Conservation (phyloP, 192 early-diverging fungal genomes). For the Mortierella claussenii region DNA sequence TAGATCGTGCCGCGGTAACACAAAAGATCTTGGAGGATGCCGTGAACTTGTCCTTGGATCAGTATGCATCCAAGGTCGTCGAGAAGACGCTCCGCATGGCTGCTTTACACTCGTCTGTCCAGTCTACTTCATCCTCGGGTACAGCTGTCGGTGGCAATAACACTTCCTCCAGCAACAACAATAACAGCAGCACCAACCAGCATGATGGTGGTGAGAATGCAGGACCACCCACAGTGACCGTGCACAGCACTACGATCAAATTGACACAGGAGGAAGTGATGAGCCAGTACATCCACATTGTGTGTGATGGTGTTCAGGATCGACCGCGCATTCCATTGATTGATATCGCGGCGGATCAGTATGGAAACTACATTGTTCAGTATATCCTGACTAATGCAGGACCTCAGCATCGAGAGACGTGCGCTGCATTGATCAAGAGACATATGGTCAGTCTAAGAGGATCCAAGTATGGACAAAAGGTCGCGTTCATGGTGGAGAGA, state of each 20-base stretch:
- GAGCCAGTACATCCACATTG: conserved; percentile 46
- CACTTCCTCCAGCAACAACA: not conserved
- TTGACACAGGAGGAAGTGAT: conserved; percentile 44
- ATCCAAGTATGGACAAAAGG: conserved; percentile 78
- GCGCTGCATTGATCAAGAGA: conserved; percentile 69
- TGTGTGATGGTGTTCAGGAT: conserved; percentile 32
- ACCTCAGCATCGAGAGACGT: conserved; percentile 64
- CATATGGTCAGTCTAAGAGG: conserved; percentile 74
- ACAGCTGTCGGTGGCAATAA: not conserved
- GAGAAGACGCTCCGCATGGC: conserved; percentile 72
- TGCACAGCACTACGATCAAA: conserved; percentile 25
- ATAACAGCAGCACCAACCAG: not conserved
- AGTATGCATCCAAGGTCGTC: conserved; percentile 82
- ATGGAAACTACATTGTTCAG: conserved; percentile 84
- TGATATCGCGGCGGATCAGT: conserved; percentile 82
- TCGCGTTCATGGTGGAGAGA: conserved; percentile 51
- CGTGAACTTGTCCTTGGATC: conserved; percentile 72
- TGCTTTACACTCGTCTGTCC: not conserved
- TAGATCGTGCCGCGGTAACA: conserved; percentile 62
- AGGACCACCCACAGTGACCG: conserved; percentile 12
- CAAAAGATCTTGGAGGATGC: conserved; percentile 59
- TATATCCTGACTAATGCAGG: conserved; percentile 71
- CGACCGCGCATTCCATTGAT: conserved; percentile 62
- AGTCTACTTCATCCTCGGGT: not conserved
- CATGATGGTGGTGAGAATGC: no score